A percentile compares a stretch with the other conserved stretches of the same genome.
Evolutionary conservation across 208 protist genomes (phyloP).

Genomic region (Porcisia hertigi): DNA sequence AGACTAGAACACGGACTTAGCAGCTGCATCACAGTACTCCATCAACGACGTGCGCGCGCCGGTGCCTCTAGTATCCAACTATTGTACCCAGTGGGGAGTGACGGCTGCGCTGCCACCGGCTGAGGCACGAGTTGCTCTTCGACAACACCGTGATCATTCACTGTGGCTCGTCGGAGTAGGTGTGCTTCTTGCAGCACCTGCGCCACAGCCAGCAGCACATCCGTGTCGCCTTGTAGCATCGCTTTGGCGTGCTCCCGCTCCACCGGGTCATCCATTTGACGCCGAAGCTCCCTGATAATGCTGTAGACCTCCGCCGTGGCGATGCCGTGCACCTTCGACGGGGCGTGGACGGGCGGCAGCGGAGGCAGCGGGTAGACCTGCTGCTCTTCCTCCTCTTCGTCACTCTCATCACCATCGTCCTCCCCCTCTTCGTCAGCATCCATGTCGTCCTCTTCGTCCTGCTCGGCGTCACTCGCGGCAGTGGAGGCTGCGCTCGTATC

Average conservation of each 20-base stretch:
- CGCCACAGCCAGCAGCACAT: constrained; percentile 61
- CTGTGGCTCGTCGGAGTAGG: constrained; percentile 43
- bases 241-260: constrained; percentile 49
- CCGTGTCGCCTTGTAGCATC: constrained; percentile 65
- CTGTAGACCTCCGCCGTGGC: constrained; percentile 63
- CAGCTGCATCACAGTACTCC: neutral
- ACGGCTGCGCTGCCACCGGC: constrained; percentile 45
- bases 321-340: constrained; percentile 55
- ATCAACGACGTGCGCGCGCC: constrained; percentile 8
- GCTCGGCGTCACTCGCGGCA: constrained; percentile 4
- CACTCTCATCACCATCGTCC: constrained; percentile 32
- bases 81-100: constrained; percentile 56
- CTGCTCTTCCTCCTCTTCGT: constrained; percentile 33
- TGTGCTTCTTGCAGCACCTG: constrained; percentile 72
- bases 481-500: constrained; percentile 8
- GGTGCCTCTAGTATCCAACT: constrained; percentile 57
- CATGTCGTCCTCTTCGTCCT: constrained; percentile 15
- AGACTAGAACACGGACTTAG: neutral
- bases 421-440: constrained; percentile 23
- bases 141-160: constrained; percentile 39
- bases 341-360: constrained; percentile 50
- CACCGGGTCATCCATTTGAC: constrained; percentile 59
- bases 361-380: constrained; percentile 49
- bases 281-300: constrained; percentile 65
- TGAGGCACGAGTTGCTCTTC: constrained; percentile 53